Percentiles rank a stretch among this genome's conserved stretches.
These are phyloP conservation scores for Thinopyrum elongatum DNA, from an alignment of 176 grass and related monocot genomes.

Conservation along the genomic window DNA sequence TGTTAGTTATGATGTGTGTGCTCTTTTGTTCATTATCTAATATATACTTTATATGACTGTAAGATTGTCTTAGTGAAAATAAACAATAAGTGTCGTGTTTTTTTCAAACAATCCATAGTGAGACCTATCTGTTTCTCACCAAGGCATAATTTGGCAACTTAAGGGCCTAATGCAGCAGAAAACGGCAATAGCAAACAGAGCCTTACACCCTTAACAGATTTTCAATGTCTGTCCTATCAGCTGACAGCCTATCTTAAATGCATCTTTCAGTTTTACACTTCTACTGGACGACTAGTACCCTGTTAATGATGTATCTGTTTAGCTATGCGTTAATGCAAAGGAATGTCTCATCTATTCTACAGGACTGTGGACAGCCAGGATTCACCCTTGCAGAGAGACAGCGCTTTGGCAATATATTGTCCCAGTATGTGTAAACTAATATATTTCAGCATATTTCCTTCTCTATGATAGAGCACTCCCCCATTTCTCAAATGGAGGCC, in stretches of 20 bases:
- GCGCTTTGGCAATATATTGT: slow-evolving; percentile 77
- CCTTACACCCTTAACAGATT: background rate
- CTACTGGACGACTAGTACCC: background rate
- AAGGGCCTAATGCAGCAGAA: background rate
- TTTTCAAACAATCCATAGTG: background rate
- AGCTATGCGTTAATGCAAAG: slow-evolving; percentile 8
- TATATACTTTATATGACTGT: background rate
- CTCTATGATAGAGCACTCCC: background rate
- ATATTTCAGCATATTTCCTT: slow-evolving; percentile 3
- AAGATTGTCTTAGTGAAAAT: background rate
- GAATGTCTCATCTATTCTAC: slow-evolving; percentile 34
- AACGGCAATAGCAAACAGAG: background rate
- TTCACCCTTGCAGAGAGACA: slow-evolving; percentile 85
- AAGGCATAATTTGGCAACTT: background rate
- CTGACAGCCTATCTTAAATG: background rate
- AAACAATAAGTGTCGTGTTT: background rate
- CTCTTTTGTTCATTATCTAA: background rate
- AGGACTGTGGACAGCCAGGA: slow-evolving; percentile 95
- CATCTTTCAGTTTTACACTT: background rate
- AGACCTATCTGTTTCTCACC: background rate
- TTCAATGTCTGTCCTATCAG: slow-evolving; percentile 16
- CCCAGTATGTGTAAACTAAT: slow-evolving; percentile 62
- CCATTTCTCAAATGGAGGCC: background rate
- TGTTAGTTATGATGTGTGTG: background rate
- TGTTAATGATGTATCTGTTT: background rate